Evolutionary conservation across 257 asterid species (phyloP), one percentile per base, ranked within the genome.

Genomic region (Asclepias syriaca): DNA sequence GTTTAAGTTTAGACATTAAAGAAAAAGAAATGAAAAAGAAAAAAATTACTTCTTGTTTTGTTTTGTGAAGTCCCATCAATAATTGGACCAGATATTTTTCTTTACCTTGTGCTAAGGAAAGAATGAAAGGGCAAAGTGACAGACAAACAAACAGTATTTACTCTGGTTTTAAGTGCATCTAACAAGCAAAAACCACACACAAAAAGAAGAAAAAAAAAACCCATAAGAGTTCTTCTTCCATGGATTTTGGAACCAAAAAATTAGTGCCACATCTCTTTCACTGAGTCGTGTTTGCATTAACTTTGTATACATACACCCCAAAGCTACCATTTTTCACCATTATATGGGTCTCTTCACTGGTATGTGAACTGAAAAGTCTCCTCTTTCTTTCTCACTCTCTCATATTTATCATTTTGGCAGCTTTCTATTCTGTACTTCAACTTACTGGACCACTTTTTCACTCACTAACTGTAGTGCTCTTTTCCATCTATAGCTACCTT

Each of bases 401-500:
- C 64, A 59, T 40, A 63, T 73, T 65, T 71, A 75, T 82, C 72
- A 72, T 40, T 59, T 75, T 76, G 82, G 85, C 81, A 78, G 83
- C 84, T 77, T 79, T 77, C 78, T 22, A 68, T 66, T 68, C 64
- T 79, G 74, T 73, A 70, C 75, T 75, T 27, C 46, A 21, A 64
- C 66, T 73, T 57, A 69, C 73, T 74, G 82, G 81, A 68, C 85
- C 84, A 77, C 80, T 65, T 80, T 77, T 67, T 63, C 75, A 60
- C 59, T 61, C 78, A 75, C 71, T 60, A 65, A 74, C 55, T 73
- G 79, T 74, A 43, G 68, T 57, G 46, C 59, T 56, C 48, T 63
- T 80, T 76, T 58, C 77, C 71, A 51, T 65, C 79, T 66, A 69
- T 73, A 75, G 58, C 72, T 72, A 8, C 61, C 60, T 68, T 68